Evolutionary conservation across 306 rosid species (phyloP).

Genomic region (Cicer arietinum): DNA sequence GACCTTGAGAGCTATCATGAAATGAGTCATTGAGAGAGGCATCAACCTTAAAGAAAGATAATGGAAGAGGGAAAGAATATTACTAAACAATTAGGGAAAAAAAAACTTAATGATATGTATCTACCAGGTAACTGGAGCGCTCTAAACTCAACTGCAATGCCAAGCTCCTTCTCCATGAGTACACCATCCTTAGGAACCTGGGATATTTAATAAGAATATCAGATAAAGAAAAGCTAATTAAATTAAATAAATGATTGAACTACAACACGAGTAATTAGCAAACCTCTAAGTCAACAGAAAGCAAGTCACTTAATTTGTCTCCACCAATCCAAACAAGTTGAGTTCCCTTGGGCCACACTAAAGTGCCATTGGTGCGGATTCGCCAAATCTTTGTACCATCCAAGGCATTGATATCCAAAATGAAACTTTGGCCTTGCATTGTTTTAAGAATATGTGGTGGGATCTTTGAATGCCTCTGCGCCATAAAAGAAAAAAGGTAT

Average conservation of each 20-base stretch:
- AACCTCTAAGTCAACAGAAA: slow-evolving; percentile 73
- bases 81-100: slow-evolving; percentile 1
- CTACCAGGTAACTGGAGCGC: slow-evolving; percentile 79
- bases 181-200: slow-evolving; percentile 72
- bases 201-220: slow-evolving; percentile 30
- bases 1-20: slow-evolving; percentile 52
- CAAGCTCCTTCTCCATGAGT: slow-evolving; percentile 61
- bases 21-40: slow-evolving; percentile 56
- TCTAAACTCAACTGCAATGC: slow-evolving; percentile 80
- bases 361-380: slow-evolving; percentile 75
- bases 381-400: slow-evolving; percentile 95
- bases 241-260: slow-evolving; percentile 18
- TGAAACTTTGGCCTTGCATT: slow-evolving; percentile 55
- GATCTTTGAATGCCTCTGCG: slow-evolving; percentile 54
- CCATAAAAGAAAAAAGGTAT: slow-evolving; percentile 30
- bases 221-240: slow-evolving; percentile 8
- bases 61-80: background rate
- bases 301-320: slow-evolving; percentile 51
- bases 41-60: slow-evolving; percentile 67
- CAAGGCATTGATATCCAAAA: slow-evolving; percentile 76
- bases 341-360: slow-evolving; percentile 75
- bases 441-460: slow-evolving; percentile 43
- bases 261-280: slow-evolving; percentile 24
- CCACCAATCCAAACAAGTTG: slow-evolving; percentile 88
- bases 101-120: slow-evolving; percentile 60